These are phyloP conservation scores for Pythium sukuiense DNA, from an alignment of 352 stramenopile genomes.

Conservation along the genomic window DNA sequence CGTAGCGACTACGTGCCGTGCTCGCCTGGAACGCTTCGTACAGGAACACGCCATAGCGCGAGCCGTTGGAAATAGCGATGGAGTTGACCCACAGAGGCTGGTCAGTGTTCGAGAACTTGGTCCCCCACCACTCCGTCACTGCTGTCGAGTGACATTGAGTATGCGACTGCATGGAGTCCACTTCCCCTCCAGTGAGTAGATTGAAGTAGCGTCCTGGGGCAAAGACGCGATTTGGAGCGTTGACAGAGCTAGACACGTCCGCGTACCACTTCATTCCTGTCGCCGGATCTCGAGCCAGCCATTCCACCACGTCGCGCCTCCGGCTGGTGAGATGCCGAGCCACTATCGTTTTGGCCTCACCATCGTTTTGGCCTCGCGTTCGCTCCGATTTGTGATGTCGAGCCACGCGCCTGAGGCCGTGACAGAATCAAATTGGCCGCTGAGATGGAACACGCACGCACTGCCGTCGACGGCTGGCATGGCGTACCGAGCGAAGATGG, in stretches of 20 bases:
- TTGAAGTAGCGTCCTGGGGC: conserved; percentile 41
- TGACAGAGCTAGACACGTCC: conserved; percentile 33
- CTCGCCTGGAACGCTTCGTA: background rate
- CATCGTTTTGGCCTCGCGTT: conserved; percentile 35
- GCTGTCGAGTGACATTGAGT: conserved; percentile 2
- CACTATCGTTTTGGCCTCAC: conserved; percentile 43
- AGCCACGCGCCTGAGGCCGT: conserved; percentile 18
- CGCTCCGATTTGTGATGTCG: conserved; percentile 24
- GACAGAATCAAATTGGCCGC: conserved; percentile 32
- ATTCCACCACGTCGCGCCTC: conserved; percentile 35
- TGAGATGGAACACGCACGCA: conserved; percentile 38
- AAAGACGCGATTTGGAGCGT: conserved; percentile 10
- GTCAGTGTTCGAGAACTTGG: conserved; percentile 20
- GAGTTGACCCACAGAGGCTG: background rate
- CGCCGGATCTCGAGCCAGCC: conserved; percentile 41
- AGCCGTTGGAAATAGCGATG: background rate
- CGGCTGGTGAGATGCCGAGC: conserved; percentile 19
- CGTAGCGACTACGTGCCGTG: conserved; percentile 30
- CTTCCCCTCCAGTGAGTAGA: conserved; percentile 22
- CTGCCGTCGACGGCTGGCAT: conserved; percentile 37
- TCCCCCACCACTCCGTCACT: conserved; percentile 22
- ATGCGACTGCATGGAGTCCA: conserved; percentile 28
- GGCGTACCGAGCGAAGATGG: conserved; percentile 31
- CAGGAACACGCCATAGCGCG: background rate
- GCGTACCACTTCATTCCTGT: conserved; percentile 28